phyloP scores from a whole-genome alignment of 495 filamentous ascomycete species.

The Apiosordaria backusii region DNA sequence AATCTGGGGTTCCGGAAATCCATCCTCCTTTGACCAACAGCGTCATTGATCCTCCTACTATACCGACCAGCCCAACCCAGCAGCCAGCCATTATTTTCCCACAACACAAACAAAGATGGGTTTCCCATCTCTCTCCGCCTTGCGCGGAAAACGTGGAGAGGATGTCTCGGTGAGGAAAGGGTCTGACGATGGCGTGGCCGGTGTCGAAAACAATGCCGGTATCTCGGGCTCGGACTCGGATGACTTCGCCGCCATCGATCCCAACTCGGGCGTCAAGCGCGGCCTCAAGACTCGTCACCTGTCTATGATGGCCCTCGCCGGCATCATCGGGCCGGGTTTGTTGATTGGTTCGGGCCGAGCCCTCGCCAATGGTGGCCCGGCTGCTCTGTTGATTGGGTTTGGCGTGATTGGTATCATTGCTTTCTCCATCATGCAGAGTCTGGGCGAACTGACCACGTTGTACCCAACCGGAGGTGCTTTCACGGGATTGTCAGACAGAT shows the following conservation, averaged over 20 bases:
- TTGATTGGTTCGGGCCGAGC: conserved; percentile 60
- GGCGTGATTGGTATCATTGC: conserved; percentile 63
- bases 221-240: conserved; percentile 23
- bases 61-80: not conserved
- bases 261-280: conserved; percentile 47
- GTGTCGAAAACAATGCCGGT: conserved; percentile 2
- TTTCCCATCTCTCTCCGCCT: not conserved
- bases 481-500: conserved; percentile 61
- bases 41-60: not conserved
- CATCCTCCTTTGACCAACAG: not conserved
- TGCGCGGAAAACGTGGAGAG: not conserved
- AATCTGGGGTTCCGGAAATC: not conserved
- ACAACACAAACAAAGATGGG: not conserved
- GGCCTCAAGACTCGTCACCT: conserved; percentile 66
- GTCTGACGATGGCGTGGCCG: not conserved
- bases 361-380: conserved; percentile 58
- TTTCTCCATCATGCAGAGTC: conserved; percentile 48
- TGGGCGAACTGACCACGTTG: conserved; percentile 24
- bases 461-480: conserved; percentile 63
- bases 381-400: conserved; percentile 62
- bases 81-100: no score
- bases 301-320: conserved; percentile 66
- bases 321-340: conserved; percentile 54
- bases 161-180: not conserved
- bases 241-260: conserved; percentile 46